Base-by-base conservation (phyloP, 768 basidiomycete genomes). In the Symmetrospora coprosmae region DNA sequence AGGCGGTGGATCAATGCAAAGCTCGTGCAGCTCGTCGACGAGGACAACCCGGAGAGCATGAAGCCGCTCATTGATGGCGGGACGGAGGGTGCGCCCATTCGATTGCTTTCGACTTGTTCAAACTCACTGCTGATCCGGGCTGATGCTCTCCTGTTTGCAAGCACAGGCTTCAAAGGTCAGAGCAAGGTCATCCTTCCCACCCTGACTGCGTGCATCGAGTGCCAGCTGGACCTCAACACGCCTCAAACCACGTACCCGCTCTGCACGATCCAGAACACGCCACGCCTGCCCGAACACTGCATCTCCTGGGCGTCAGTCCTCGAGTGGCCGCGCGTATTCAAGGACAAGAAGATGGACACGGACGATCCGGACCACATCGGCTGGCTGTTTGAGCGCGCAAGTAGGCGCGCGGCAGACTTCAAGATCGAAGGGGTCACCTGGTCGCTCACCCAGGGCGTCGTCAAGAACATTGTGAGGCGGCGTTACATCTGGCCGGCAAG, bases 231-330 rank as follows among this genome's bases (percentile, higher is more conserved):
- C 71, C 96, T 96, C 87, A 80, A 96, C 51, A 96, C 94, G 74
- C 96, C 96, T 64, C 91, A 84, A 1, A 94, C 90, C 38, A 85
- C 84, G 13, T 99, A 91, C 72, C 94, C 94, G 1, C 96, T 99
- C 56, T 99, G 94, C 71, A 99, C 94, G 5, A 97, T 99, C 66
- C 92, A 94, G 60, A 97, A 97, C 71, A 99, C 94, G 0, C 94
- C 94, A 27, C 86, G 94, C 59, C 78, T 96, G 23, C 94, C 94
- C 1, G 94, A 99, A 69, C 94, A 99, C 69, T 97, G 94, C 70
- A 96, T 99, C 68, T 94, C 97, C 74, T 99, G 94, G 94, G 94
- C 94, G 0, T 91, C 87, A 38, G 94, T 97, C 11, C 77, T 99
- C 21, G 91, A 99, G 72, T 99, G 94, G 94, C 92, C 94, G n/a